Percentiles rank a stretch among this genome's conserved stretches.
Evolutionary conservation across 202 grass and related monocot species (phyloP).

Genomic region (Hordeum pubiflorum): DNA sequence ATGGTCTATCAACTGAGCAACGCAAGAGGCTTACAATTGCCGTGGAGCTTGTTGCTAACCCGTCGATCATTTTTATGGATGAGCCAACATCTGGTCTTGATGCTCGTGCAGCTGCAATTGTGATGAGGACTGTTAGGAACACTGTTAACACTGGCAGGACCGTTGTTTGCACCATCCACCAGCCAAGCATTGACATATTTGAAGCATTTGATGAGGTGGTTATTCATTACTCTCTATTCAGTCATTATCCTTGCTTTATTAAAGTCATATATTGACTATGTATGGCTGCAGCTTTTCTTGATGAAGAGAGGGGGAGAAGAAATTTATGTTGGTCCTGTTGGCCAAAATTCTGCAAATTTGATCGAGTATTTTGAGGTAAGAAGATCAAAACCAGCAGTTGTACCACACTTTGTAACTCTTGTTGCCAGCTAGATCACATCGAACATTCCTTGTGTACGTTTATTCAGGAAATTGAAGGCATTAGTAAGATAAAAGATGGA

Average conservation of each 20-base stretch:
- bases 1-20: conserved; percentile 84
- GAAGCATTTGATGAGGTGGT: conserved; percentile 93
- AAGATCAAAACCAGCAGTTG: conserved; percentile 7
- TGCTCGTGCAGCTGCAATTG: conserved; percentile 90
- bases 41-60: conserved; percentile 94
- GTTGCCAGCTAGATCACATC: not conserved
- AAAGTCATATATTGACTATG: conserved; percentile 10
- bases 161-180: conserved; percentile 96
- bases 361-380: conserved; percentile 96
- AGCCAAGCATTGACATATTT: conserved; percentile 98
- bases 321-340: conserved; percentile 87
- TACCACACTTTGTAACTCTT: not conserved
- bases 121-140: conserved; percentile 92
- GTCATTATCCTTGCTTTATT: conserved; percentile 12
- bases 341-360: conserved; percentile 65
- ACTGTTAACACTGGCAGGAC: conserved; percentile 84
- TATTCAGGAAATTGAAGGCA: conserved; percentile 55
- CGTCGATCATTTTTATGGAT: conserved; percentile 96
- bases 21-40: conserved; percentile 94
- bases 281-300: conserved; percentile 66
- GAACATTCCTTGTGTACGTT: conserved; percentile 11
- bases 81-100: conserved; percentile 94
- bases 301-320: conserved; percentile 98
- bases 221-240: conserved; percentile 13
- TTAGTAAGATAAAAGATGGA: conserved; percentile 69